Percentiles rank a stretch among this genome's conserved stretches.
Conservation (phyloP, 345 rosid species). For the Hevea brasiliensis region DNA sequence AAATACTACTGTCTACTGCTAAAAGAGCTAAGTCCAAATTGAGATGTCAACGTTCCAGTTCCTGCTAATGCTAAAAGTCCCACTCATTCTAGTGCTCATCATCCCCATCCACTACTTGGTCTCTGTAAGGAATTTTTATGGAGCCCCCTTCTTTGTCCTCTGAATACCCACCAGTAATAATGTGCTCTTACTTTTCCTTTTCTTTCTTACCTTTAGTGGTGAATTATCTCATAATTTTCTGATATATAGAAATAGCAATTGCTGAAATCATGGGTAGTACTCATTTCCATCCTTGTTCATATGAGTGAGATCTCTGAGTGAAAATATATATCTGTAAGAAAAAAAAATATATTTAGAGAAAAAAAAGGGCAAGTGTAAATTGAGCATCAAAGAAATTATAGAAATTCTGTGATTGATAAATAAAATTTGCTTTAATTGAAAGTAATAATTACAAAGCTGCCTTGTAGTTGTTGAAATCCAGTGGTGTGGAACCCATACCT, state of each 20-base stretch:
- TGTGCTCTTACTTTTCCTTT: neutral
- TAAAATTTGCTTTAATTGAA: neutral
- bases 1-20: neutral
- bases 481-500: neutral
- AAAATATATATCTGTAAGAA: too few species aligned
- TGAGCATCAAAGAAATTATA: too few species aligned
- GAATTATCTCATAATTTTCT: too few species aligned
- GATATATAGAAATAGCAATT: too few species aligned
- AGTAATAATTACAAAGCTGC: neutral
- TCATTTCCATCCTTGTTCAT: too few species aligned
- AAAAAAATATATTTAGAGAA: too few species aligned
- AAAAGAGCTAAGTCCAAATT: slow-evolving; percentile 1
- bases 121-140: neutral
- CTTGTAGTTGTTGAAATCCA: neutral
- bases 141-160: neutral
- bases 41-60: slow-evolving; percentile 5
- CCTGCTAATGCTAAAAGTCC: slow-evolving; percentile 1
- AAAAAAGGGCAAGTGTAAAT: too few species aligned
- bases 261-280: too few species aligned
- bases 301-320: too few species aligned
- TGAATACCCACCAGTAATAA: neutral
- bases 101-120: slow-evolving; percentile 24
- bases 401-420: too few species aligned
- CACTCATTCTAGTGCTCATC: neutral
- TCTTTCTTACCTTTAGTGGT: neutral